Conservation (phyloP, 495 filamentous ascomycete species). For the Xylaria grammica region DNA sequence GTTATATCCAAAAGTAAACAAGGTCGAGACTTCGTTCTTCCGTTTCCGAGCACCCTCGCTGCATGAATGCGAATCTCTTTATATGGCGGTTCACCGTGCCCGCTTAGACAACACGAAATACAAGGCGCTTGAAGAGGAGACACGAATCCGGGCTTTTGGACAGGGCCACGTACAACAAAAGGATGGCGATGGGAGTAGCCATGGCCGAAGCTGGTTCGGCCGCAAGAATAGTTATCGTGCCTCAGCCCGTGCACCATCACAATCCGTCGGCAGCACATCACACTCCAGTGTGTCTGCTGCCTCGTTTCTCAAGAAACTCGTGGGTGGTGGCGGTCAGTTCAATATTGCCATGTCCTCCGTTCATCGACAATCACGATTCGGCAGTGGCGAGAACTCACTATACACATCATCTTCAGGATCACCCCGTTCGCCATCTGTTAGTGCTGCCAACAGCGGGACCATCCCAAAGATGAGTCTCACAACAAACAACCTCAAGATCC, state of each 20-base stretch:
- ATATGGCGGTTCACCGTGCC: slow-evolving; percentile 79
- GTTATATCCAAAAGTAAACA: slow-evolving; percentile 72
- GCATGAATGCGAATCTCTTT: slow-evolving; percentile 79
- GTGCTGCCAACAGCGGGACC: slow-evolving; percentile 60
- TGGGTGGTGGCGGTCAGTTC: slow-evolving; percentile 60
- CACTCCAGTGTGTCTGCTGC: slow-evolving; percentile 73
- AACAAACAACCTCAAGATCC: slow-evolving; percentile 77
- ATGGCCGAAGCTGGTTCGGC: slow-evolving; percentile 59
- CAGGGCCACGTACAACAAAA: slow-evolving; percentile 40
- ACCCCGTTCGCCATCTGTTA: slow-evolving; percentile 61
- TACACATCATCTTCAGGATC: slow-evolving; percentile 62
- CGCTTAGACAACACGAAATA: slow-evolving; percentile 88
- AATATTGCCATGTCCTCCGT: slow-evolving; percentile 70
- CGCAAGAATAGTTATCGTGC: slow-evolving; percentile 65
- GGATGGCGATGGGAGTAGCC: slow-evolving; percentile 46
- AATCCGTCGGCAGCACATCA: slow-evolving; percentile 45
- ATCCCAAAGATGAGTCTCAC: slow-evolving; percentile 70
- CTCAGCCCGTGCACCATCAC: slow-evolving; percentile 57
- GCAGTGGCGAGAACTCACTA: slow-evolving; percentile 62
- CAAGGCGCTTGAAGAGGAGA: slow-evolving; percentile 74
- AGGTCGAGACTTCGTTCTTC: slow-evolving; percentile 68
- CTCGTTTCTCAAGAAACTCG: slow-evolving; percentile 68
- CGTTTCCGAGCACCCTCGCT: slow-evolving; percentile 78
- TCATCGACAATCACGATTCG: slow-evolving; percentile 50
- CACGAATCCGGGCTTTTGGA: slow-evolving; percentile 56